Conservation (phyloP, 1,284 basidiomycete species). For the Pisolithus thermaeus region DNA sequence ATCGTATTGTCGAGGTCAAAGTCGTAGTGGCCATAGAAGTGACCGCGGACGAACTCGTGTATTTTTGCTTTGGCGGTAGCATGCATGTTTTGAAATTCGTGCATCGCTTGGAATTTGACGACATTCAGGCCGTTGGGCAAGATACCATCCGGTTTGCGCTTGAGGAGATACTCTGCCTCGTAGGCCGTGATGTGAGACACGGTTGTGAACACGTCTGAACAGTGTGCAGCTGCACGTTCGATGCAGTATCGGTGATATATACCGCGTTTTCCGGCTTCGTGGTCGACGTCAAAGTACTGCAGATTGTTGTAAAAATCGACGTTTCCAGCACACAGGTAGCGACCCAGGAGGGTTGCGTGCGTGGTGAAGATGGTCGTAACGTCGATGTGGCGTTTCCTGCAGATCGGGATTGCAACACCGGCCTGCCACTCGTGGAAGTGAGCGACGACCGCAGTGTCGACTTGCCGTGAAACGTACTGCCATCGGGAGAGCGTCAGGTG, state of each 20-base stretch:
- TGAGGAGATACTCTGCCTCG: conserved; percentile 93
- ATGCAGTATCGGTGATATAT: conserved; percentile 94
- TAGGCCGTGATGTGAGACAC: conserved; percentile 98
- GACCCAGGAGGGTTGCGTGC: conserved; percentile 96
- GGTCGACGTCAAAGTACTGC: conserved; percentile 98
- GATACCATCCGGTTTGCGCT: conserved; percentile 98
- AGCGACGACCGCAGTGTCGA: conserved; percentile 83
- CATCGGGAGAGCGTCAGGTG: conserved; percentile 10
- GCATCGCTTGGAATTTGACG: conserved; percentile 92
- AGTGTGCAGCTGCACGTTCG: conserved; percentile 90
- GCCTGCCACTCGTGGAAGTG: conserved; percentile 99
- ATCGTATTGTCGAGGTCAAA: conserved; percentile 95
- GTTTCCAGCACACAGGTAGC: conserved; percentile 94
- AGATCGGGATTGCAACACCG: conserved; percentile 93
- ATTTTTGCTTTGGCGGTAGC: conserved; percentile 92
- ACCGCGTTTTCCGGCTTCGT: conserved; percentile 97
- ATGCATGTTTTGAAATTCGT: conserved; percentile 97
- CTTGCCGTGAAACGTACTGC: conserved; percentile 77
- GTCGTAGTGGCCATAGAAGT: conserved; percentile 97
- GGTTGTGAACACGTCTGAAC: conserved; percentile 97
- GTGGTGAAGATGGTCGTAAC: conserved; percentile 98
- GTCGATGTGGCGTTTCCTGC: conserved; percentile 94
- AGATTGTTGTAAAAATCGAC: conserved; percentile 99
- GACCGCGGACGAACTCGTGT: conserved; percentile 94
- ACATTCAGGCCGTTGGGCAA: conserved; percentile 97